Base-by-base conservation (phyloP, 345 rosid species). In the Hirschfeldia incana region DNA sequence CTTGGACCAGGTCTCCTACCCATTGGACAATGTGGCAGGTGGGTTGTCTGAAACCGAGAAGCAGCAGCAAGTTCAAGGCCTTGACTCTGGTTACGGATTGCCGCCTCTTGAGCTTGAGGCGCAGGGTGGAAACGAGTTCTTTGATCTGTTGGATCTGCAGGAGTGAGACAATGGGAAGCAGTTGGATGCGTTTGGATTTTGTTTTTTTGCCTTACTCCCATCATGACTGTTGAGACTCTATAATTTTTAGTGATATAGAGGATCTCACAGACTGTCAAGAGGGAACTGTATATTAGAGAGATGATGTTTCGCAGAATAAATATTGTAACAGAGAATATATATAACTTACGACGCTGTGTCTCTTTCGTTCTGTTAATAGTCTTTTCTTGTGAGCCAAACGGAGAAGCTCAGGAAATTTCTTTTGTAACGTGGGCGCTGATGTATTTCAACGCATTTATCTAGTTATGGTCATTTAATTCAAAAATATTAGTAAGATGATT, bases 161-260 rank as follows among this genome's bases (percentile, higher is more conserved):
- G 68, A 68, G 6, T 69, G 44, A 79, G 55, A 46, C 21, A 12
- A 2, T 5, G 39, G 30, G 62, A 27, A 6, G 26, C 3, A 26
- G 5, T 12, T 74, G 53, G 17, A n/a, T 62, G 12, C 57, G 2
- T n/a, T 46, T 7, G 17, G 7, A 4, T 49, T n/a, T 49, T 49
- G 57, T 49, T 21, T 11, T 11, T 42, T 72, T 17, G n/a, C 46
- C 44, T 30, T 13, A 8, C 51, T 3, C 58, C 10, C 36, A 3
- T 26, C 26, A 5, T n/a, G 32, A 11, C 33, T 27, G n/a, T 72
- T 58, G 82, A 51, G 30, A 61, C 78, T 79, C 66, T 79, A 36
- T 73, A 42, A 68, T n/a, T 78, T 78, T 78, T 78, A 42, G 63
- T 67, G 42, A 59, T 10, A 33, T 73, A 67, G 77, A 78, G 82